Base-by-base conservation (phyloP, 1,284 basidiomycete genomes). In the Hemileia vastatrix region DNA sequence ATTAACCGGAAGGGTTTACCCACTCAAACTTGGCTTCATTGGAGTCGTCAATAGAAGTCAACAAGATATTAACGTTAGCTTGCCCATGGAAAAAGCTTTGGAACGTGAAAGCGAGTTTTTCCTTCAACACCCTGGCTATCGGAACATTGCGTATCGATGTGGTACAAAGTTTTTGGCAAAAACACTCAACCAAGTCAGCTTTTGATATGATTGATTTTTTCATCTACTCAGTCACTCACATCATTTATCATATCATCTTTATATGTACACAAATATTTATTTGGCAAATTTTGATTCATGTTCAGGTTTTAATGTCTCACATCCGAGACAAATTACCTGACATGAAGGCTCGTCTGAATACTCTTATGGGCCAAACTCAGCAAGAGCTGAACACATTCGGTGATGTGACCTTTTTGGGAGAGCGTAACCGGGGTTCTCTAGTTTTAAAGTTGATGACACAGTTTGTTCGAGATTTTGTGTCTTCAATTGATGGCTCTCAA, bases 341-440 rank as follows among this genome's bases (percentile, higher is more conserved):
- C 77, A 98, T 98, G 95, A 99, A 99, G 77, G 95, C 95, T 11
- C 83, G 93, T 18, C 79, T 99, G 67, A 98, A 98, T 76, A 98
- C 95, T 5, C 79, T 98, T 13, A 98, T 98, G 90, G 92, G 93
- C 9, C 95, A 98, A 78, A 92, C 95, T 3, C 93, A 97, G 76
- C 95, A 98, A 77, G 95, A 99, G 76, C 83, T 98, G 51, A 90
- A 90, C 77, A 86, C 91, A 4, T 97, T 95, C 72, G 95, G 95
- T 27, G 95, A 97, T 75, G 83, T 90, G 19, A 89, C 91, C 1
- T 84, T 93, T 74, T 87, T 90, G 68, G 94, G 91, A 18, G 93
- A 96, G 78, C 84, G 85, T 72, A 92, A 96, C 75, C 86, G 91
- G 77, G 80, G 78, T 56, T 72, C 78, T 67, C 64, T 72, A 6